Percentiles rank a stretch among this genome's conserved stretches.
These are phyloP conservation scores for Physocladia obscura DNA, from an alignment of 192 early-diverging fungal genomes.

Conservation along the genomic window DNA sequence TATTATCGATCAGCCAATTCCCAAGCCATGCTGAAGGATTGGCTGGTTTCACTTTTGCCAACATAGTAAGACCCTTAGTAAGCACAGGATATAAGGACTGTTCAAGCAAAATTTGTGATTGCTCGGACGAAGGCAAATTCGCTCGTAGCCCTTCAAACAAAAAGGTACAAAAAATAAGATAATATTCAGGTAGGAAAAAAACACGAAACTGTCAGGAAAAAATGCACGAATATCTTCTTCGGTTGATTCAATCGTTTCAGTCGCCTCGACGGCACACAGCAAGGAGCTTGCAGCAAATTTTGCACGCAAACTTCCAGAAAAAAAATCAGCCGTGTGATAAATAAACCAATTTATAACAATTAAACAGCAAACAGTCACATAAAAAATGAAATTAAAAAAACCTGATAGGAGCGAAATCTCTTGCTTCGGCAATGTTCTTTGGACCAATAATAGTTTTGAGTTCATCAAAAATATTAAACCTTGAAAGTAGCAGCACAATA, in stretches of 20 bases:
- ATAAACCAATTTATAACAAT: too few relatives aligned
- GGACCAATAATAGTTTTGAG: conserved; percentile 36
- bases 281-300: conserved; percentile 3
- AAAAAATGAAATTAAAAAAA: neutral
- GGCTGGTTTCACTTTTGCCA: conserved; percentile 56
- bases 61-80: conserved; percentile 48
- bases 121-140: conserved; percentile 31
- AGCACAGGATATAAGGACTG: conserved; percentile 48
- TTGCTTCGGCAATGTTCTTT: conserved; percentile 24
- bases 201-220: conserved; percentile 57
- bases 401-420: conserved; percentile 35
- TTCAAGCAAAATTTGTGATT: conserved; percentile 43
- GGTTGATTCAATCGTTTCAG: conserved; percentile 15
- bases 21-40: conserved; percentile 54
- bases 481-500: conserved; percentile 38
- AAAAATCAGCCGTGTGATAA: too few relatives aligned
- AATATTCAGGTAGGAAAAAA: conserved; percentile 50
- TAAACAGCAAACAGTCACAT: conserved; percentile 12
- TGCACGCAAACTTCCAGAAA: conserved; percentile 4
- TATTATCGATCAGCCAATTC: conserved; percentile 48
- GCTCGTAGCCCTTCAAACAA: conserved; percentile 26
- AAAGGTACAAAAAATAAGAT: neutral
- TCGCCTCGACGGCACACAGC: conserved; percentile 38
- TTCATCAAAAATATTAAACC: conserved; percentile 34
- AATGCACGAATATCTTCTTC: conserved; percentile 41